phyloP scores from a whole-genome alignment of 2,329 filamentous ascomycete species.

The Dryadomyces quercivorus region DNA sequence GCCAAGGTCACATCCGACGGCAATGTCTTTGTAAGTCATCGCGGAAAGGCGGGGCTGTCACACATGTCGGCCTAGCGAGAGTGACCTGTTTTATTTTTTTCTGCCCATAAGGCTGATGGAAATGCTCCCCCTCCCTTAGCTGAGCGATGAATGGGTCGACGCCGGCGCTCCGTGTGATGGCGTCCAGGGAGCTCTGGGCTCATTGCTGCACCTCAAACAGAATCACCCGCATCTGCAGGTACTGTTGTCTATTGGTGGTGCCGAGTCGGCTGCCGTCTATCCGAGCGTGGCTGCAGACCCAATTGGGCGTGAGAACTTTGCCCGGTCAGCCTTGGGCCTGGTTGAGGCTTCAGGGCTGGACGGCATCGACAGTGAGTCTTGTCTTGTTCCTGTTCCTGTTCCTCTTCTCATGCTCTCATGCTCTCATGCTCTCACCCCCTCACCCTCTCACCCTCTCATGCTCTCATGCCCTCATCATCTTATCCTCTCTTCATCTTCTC shows the following conservation, averaged over 20 bases:
- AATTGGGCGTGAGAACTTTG: slow-evolving; percentile 55
- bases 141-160: slow-evolving; percentile 72
- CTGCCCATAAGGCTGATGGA: not conserved
- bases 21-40: slow-evolving; percentile 56
- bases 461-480: too few relatives aligned
- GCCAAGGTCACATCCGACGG: slow-evolving; percentile 62
- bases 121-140: slow-evolving; percentile 28
- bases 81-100: not conserved
- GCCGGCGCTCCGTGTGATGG: slow-evolving; percentile 60
- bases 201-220: slow-evolving; percentile 60
- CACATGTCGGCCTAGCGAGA: not conserved
- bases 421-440: too few relatives aligned
- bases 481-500: not conserved
- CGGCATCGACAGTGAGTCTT: slow-evolving; percentile 58
- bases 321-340: slow-evolving; percentile 50
- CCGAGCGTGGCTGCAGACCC: slow-evolving; percentile 52
- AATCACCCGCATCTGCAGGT: slow-evolving; percentile 59
- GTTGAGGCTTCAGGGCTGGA: slow-evolving; percentile 61
- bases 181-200: slow-evolving; percentile 56
- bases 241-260: slow-evolving; percentile 67
- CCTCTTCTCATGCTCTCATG: too few relatives aligned
- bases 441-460: too few relatives aligned
- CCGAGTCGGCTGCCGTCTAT: slow-evolving; percentile 52
- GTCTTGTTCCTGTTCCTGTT: too few relatives aligned
- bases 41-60: not conserved